Evolutionary conservation across 345 rosid genomes (phyloP), one percentile per base, ranked within the genome.

Genomic region (Gossypium sturtianum): DNA sequence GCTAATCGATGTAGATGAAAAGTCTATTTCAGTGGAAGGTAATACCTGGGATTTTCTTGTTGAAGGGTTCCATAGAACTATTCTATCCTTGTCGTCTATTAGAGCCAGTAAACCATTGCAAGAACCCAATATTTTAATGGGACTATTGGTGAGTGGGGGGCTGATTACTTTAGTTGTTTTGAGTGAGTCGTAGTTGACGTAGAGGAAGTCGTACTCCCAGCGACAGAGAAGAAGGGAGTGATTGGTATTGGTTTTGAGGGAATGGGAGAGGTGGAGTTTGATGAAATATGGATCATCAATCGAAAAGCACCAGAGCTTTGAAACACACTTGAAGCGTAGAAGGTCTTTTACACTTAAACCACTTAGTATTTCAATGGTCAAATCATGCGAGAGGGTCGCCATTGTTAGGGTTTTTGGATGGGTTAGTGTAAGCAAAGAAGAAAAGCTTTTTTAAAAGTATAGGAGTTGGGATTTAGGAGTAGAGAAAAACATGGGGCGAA

Each of bases 61-160:
- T 5, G 85, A 72, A 17, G 82, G 80, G 47, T 88, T 86, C 73
- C 77, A 86, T 0, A 86, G 19, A 5, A 74, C 72, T 49, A 83
- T 52, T 57, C 81, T 81, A 5, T 29, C 38, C 38, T 80, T 80
- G 7, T 78, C 84, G 22, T 79, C 61, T 53, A 86, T 51, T 3
- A 29, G 38, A 61, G 76, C 82, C 2, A 86, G 49, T 66, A 87
- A 68, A 22, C 91, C 88, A 47, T 86, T 75, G 27, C 75, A 82
- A 12, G 85, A 84, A 1, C 87, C 87, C 11, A 81, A 47, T 0
- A 78, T 82, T 68, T 82, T 79, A 47, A 84, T 82, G 1, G 81
- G 80, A 29, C 38, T 29, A 29, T 4, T 0, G 38, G 38, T 29
- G 38, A 29, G 38, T 29, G 5, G 38, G 38, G 38, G 38, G 4